These are phyloP conservation scores for Stygiomarasmius scandens DNA, from an alignment of 1,284 basidiomycete species.

Conservation along the genomic window DNA sequence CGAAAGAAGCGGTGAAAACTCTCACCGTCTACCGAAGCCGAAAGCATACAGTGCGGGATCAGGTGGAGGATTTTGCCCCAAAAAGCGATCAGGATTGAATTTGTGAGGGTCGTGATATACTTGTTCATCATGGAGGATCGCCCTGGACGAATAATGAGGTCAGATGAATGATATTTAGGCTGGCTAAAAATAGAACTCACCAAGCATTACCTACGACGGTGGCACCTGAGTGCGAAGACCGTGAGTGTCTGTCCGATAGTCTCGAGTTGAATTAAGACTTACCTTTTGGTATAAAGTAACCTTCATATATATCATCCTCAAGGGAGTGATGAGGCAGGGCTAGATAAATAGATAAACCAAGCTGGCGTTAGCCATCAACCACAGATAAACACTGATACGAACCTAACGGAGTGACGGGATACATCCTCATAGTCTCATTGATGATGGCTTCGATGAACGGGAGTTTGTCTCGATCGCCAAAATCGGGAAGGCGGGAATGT, in stretches of 20 bases:
- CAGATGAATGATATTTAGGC: neutral
- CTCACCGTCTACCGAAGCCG: slow-evolving; percentile 31
- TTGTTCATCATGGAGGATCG: slow-evolving; percentile 14
- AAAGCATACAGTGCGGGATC: slow-evolving; percentile 12
- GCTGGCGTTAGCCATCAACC: slow-evolving; percentile 13
- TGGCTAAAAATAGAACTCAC: no score
- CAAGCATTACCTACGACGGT: no score
- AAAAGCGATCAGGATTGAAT: slow-evolving; percentile 19
- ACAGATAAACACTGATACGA: slow-evolving; percentile 8
- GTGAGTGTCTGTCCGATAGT: slow-evolving; percentile 19
- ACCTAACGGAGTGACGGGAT: slow-evolving; percentile 28
- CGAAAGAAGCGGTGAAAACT: no score
- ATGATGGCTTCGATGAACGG: slow-evolving; percentile 38
- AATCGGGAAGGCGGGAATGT: slow-evolving; percentile 36
- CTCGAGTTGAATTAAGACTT: slow-evolving; percentile 41
- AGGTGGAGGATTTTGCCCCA: slow-evolving; percentile 5
- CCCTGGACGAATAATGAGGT: slow-evolving; percentile 2
- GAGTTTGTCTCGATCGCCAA: slow-evolving; percentile 34
- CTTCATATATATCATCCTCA: slow-evolving; percentile 34
- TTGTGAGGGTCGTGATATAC: slow-evolving; percentile 14
- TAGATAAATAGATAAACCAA: slow-evolving; percentile 20
- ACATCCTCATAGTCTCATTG: slow-evolving; percentile 40
- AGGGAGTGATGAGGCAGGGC: slow-evolving; percentile 48
- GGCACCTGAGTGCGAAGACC: neutral
- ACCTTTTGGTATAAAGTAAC: slow-evolving; percentile 45